Base-by-base conservation (phyloP, 352 stramenopile species). In the Globisporangium orthogonon region DNA sequence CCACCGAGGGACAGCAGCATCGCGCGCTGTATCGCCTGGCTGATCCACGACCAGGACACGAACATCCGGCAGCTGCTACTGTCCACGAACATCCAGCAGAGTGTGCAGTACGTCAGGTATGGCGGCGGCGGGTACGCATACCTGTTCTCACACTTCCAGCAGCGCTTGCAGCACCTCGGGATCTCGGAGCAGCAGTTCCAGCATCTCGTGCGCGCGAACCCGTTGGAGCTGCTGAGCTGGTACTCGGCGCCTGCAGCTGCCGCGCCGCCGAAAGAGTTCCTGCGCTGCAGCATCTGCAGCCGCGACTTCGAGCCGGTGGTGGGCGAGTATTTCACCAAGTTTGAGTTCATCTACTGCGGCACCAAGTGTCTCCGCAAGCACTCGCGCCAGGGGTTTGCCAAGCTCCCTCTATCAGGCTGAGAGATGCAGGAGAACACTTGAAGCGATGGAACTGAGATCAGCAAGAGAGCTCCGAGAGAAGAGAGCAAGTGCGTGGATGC, bases 241-340 rank as follows among this genome's bases (percentile, higher is more conserved):
- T 94, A 91, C 60, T 60, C 68, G 9, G 54, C 82, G 37, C 84
- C 80, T 29, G 67, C 67, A 23, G 61, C 66, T n/a, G 69, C 78
- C 0, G 69, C 65, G 17, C 72, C 85, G 54, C 82, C 82, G 30
- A 91, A 92, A 55, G 70, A 89, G 54, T 91, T 79, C 43, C 56
- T 92, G 39, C 65, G 73, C 45, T 94, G 84, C 65, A 89, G 71
- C 29, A 87, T 94, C 57, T 94, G 84, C 63, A 39, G 51, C 7
- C 71, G 77, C 30, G 70, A 63, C 54, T 94, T 94, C 58, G 84
- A 94, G 65, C 84, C 84, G 9, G 83, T 94, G 56, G 82, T 87
- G 17, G 84, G 84, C 30, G 82, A 94, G 62, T 94, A 92, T 64
- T 94, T 91, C 43, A 87, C 84, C 50, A 94, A 94, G 67, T 92